These are phyloP conservation scores for Bonia amplexicaulis DNA, from an alignment of 176 grass and related monocot species.

Conservation along the genomic window DNA sequence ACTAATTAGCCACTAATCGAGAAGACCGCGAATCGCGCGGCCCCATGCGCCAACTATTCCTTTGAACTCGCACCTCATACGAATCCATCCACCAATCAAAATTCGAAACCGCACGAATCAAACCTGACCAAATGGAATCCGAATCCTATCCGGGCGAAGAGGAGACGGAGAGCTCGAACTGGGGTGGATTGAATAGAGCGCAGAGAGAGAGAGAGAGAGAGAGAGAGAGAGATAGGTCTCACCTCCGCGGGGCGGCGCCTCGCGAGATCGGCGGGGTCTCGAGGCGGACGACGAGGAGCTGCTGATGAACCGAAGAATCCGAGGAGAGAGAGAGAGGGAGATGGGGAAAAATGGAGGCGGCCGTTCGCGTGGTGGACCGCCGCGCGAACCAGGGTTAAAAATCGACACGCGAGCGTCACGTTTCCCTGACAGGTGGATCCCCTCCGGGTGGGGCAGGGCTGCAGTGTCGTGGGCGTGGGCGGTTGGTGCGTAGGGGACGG, in stretches of 20 bases:
- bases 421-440: not conserved
- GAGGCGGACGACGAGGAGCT: not conserved
- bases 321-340: not conserved
- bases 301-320: constrained; percentile 13
- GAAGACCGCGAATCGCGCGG: not conserved
- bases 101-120: not conserved
- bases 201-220: not conserved
- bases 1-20: not conserved
- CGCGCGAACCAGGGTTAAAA: not conserved
- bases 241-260: not conserved
- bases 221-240: not conserved
- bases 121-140: not conserved
- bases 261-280: not conserved
- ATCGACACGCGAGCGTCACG: not conserved
- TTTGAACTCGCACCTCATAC: not conserved
- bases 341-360: not conserved
- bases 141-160: not conserved
- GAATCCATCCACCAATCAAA: not conserved
- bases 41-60: not conserved
- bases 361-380: constrained; percentile 25
- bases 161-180: not conserved
- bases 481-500: not conserved
- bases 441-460: rapidly evolving
- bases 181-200: not conserved
- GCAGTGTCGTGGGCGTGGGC: not conserved